These are phyloP conservation scores for Phytopythium ostracodes DNA, from an alignment of 352 stramenopile genomes.

Conservation along the genomic window DNA sequence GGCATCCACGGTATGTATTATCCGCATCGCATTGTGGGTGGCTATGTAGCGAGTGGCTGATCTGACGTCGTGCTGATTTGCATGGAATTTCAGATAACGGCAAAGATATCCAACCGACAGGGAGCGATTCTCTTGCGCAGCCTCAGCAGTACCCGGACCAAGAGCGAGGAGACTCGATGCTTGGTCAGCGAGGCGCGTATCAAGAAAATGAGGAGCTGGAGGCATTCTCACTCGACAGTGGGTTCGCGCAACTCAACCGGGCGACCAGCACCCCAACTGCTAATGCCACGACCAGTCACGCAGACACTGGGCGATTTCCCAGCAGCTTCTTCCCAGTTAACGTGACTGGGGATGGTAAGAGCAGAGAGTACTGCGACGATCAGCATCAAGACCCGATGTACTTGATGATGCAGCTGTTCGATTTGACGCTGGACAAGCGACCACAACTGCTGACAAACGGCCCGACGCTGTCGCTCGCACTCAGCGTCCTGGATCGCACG, in stretches of 20 bases:
- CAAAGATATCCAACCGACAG: neutral
- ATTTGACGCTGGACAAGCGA: conserved; percentile 46
- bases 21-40: neutral
- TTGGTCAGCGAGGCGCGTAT: neutral
- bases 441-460: conserved; percentile 63
- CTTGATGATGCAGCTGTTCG: conserved; percentile 84
- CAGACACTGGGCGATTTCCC: neutral
- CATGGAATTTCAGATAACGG: neutral
- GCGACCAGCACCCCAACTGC: neutral
- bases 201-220: conserved; percentile 17
- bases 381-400: conserved; percentile 33
- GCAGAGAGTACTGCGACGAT: neutral
- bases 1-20: conserved; percentile 24
- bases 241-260: neutral
- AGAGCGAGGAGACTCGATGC: neutral
- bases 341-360: neutral
- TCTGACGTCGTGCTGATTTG: conserved; percentile 13
- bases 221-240: conserved; percentile 25
- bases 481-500: conserved; percentile 79
- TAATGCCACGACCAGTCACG: neutral
- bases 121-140: neutral
- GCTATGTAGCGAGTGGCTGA: neutral
- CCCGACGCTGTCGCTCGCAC: conserved; percentile 41
- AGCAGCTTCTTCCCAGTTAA: conserved; percentile 1
- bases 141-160: neutral